Conservation (phyloP, 192 early-diverging fungal genomes). For the Coemansia sp. region DNA sequence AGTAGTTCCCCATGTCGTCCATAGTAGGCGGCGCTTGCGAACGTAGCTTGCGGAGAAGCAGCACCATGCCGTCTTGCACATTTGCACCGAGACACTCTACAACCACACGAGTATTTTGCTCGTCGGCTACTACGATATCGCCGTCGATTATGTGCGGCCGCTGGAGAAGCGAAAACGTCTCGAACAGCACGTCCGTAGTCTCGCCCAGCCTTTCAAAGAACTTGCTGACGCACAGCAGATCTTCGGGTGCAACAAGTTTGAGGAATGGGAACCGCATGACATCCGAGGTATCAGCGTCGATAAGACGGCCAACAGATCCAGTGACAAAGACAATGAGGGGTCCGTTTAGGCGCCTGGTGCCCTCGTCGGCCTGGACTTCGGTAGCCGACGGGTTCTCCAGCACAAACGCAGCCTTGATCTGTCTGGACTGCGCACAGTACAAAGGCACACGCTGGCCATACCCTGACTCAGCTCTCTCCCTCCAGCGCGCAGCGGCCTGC, state of each 20-base stretch:
- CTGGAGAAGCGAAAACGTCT: slow-evolving; percentile 40
- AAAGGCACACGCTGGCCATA: background rate
- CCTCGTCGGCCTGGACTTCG: background rate
- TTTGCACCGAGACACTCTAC: slow-evolving; percentile 47
- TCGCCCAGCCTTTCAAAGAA: slow-evolving; percentile 41
- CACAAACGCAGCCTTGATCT: slow-evolving; percentile 42
- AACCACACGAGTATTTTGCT: slow-evolving; percentile 25
- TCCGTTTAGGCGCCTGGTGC: slow-evolving; percentile 17
- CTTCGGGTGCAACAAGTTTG: slow-evolving; percentile 42
- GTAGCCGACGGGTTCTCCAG: slow-evolving; percentile 32
- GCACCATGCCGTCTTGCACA: slow-evolving; percentile 44
- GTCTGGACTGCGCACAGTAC: slow-evolving; percentile 34
- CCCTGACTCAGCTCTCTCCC: slow-evolving; percentile 8
- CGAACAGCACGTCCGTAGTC: slow-evolving; percentile 34
- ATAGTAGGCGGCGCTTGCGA: slow-evolving; percentile 3
- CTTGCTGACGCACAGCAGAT: slow-evolving; percentile 28
- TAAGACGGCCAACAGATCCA: slow-evolving; percentile 33
- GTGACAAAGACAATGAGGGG: slow-evolving; percentile 47
- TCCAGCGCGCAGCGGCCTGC: slow-evolving; percentile 9
- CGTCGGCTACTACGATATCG: slow-evolving; percentile 11
- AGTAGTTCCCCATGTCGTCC: background rate
- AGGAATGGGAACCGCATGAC: slow-evolving; percentile 28
- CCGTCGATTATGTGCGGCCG: slow-evolving; percentile 45
- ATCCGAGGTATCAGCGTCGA: slow-evolving; percentile 34
- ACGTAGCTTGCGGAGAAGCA: slow-evolving; percentile 33